Evolutionary conservation across 2,329 filamentous ascomycete genomes (phyloP), one percentile per base, ranked within the genome.

Genomic region (Tympanopsis confertula): DNA sequence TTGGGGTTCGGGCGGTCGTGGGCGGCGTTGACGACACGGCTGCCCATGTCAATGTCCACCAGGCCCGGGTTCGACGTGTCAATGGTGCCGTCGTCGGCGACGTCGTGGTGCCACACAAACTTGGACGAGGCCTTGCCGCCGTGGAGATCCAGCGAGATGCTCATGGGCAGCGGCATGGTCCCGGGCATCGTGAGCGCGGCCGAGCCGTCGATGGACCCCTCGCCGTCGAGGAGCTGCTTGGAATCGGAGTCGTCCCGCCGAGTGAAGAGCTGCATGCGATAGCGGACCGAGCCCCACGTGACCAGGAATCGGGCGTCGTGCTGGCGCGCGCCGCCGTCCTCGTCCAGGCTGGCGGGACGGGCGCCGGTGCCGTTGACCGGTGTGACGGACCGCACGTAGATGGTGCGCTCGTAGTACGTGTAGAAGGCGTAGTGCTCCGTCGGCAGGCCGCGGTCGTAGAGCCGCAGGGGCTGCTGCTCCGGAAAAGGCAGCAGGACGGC

Each of bases 401-500:
- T 85, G 5, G 81, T 82, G 45, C 87, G 85, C 59, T 87, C 79
- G 57, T 84, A 96, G 65, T 94, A 93, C 1, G 74, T 84, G 62
- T 94, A 95, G 61, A 95, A 95, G 2, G 86, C 86, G 57, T 93
- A 95, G 59, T 94, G 86, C 56, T 96, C 89, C 0, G 80, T 81
- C 2, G 71, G 63, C 19, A 83, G 66, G 14, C 83, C 87, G 15
- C 87, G 82, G 55, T 96, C 86, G 56, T 80, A 96, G 1, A 96
- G 71, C 2, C 84, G 76, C 12, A 96, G 66, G 0, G 86, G 89
- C 50, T 96, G 91, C 42, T 81, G 74, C 1, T 67, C 60, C 1
- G 82, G 74, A 5, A 72, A 65, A 0, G 87, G 84, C 35, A 91
- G 74, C 44, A 95, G 65, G 7, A 71, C 71, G 3, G 85, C 84